phyloP scores from a whole-genome alignment of 164 flowering plant species.

The Houttuynia cordata region DNA sequence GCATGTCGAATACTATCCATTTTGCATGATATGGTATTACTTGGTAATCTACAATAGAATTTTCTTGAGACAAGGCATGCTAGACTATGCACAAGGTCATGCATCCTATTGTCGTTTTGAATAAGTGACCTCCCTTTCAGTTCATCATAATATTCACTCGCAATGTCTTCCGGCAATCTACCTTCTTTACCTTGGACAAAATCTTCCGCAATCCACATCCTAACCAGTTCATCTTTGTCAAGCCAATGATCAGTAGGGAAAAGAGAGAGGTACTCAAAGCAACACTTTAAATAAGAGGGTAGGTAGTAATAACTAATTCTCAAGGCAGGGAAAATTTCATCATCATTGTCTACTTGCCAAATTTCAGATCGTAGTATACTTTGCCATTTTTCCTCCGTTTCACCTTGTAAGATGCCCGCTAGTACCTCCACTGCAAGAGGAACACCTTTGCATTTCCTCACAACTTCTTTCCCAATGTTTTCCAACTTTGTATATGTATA shows the following conservation, averaged over 20 bases:
- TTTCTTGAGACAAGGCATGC: neutral
- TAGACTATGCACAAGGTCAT: neutral
- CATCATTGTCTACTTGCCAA: conserved; percentile 5
- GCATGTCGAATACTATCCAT: neutral
- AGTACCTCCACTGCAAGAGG: conserved; percentile 10
- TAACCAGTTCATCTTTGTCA: conserved; percentile 3
- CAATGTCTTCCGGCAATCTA: neutral
- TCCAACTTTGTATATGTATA: neutral
- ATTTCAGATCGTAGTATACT: conserved; percentile 1
- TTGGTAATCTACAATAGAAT: neutral
- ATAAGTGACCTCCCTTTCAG: neutral
- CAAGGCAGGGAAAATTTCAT: conserved; percentile 5
- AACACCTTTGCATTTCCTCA: conserved; percentile 9
- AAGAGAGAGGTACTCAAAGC: conserved; percentile 10
- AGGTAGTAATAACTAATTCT: conserved; percentile 7
- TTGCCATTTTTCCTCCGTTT: conserved; percentile 3
- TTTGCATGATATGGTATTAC: neutral
- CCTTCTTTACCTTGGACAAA: neutral
- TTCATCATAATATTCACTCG: neutral
- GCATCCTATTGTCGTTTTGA: neutral
- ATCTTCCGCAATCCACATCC: conserved; percentile 10
- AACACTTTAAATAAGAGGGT: conserved; percentile 6
- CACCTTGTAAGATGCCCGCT: conserved; percentile 7
- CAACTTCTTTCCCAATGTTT: conserved; percentile 12
- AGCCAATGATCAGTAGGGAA: conserved; percentile 7